Percentiles rank a stretch among this genome's conserved stretches.
Evolutionary conservation across 768 basidiomycete genomes (phyloP).

Genomic region (Tricholoma furcatifolium): DNA sequence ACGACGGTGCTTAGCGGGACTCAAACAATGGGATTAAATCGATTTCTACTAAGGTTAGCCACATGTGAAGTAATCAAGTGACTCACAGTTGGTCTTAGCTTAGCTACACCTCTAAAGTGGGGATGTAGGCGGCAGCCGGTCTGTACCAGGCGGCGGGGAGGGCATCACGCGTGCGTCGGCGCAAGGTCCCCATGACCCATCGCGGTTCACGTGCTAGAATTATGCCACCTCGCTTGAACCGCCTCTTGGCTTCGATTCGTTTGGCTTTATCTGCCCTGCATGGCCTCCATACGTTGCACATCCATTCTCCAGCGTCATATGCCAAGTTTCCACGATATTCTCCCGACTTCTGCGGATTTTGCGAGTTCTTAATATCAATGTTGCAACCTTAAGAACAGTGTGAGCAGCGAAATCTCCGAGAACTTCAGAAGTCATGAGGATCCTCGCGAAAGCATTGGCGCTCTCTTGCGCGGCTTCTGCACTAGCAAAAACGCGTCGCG

Average conservation of each 20-base stretch:
- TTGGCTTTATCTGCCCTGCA: not conserved
- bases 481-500: constrained; percentile 18
- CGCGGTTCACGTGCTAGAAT: constrained; percentile 3
- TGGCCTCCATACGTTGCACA: not conserved
- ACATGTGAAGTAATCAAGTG: too few species aligned
- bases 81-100: too few species aligned
- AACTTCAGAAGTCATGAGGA: constrained; percentile 20
- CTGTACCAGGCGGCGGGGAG: too few species aligned
- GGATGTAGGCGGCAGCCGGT: too few species aligned
- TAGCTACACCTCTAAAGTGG: too few species aligned
- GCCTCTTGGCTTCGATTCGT: not conserved
- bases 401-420: not conserved
- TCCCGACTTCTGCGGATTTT: constrained; percentile 12
- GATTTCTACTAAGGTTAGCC: too few species aligned
- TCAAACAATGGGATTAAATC: too few species aligned
- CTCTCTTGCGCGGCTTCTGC: constrained; percentile 22
- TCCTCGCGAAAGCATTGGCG: constrained; percentile 18
- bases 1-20: too few species aligned
- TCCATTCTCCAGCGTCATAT: not conserved
- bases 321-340: constrained; percentile 10
- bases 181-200: not conserved
- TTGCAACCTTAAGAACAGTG: constrained; percentile 6
- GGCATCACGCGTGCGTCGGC: too few species aligned
- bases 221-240: not conserved
- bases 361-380: not conserved